Evolutionary conservation across 2,329 filamentous ascomycete genomes (phyloP), one percentile per base, ranked within the genome.

Genomic region (Botrytis byssoidea): DNA sequence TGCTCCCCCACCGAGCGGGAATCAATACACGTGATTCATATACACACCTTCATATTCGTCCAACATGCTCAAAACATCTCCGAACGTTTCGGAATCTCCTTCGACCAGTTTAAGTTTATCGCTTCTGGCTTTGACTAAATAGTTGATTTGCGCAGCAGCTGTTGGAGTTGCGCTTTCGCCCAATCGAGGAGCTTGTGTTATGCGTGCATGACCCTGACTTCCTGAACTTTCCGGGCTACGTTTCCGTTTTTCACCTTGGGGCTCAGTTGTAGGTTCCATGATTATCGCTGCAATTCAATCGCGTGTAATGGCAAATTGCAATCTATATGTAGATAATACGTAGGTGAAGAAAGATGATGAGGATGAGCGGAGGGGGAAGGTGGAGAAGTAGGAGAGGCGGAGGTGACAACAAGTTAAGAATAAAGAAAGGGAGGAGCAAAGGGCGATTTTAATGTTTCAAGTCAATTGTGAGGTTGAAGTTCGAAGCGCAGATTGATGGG

Each of bases 61-160:
- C 74, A 97, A 88, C 75, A 95, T 86, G 59, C 88, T 85, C 65
- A 96, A 83, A 72, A 96, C 89, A 77, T 92, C 91, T 20, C 89
- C 88, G 79, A 97, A 92, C 18, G 89, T 91, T 79, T 95, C 93
- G 72, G 81, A 79, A 73, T 89, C 87, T 51, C 86, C 86, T 71
- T 88, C 85, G 64, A 90, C 83, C 61, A 90, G 82, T 70, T 81
- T 83, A 59, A 89, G 81, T 73, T 83, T 85, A 35, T 84, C 82
- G n/a, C 80, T 67, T 67, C 82, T 84, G 29, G 83, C 81, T 74
- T 83, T 85, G 22, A 85, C 83, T 59, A 89, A 80, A 79, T 89
- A 90, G 75, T 89, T 88, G 79, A 89, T 88, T 67, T 84, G 83
- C 48, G 80, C 81, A 76, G 77, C 71, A 46, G 69, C 70, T 22